Base-by-base conservation (phyloP, 2,329 filamentous ascomycete genomes). In the Didymella pinodella region DNA sequence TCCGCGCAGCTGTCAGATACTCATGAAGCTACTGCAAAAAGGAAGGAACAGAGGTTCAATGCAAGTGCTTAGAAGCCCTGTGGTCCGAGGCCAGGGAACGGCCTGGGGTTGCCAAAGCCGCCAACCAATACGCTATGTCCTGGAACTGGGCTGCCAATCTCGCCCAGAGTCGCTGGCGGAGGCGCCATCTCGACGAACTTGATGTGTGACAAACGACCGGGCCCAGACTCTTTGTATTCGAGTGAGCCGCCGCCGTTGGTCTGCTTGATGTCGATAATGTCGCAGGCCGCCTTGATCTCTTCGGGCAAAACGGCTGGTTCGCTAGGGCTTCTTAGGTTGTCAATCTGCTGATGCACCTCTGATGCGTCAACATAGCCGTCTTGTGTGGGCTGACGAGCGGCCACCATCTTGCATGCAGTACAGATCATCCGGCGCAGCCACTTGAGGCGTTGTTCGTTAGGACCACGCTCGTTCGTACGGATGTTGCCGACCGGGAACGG, bases 171-270 rank as follows among this genome's bases (percentile, higher is more conserved):
- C 5, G 67, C 62, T 10, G 70, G 61, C 2, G 69, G 70, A 29
- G 66, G 65, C n/a, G 60, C 64, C 36, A 62, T 57, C 28, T 77
- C 75, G 48, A 79, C 77, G 65, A 79, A 82, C 63, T 78, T 81
- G 65, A 83, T 79, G 46, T 71, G 66, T 4, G 77, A 73, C 38
- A 79, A 71, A 16, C 66, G 67, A 7, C 72, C 71, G n/a, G 59
- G 64, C 4, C 77, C 80, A 48, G 86, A 84, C 38, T 84, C 82
- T 61, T 84, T 85, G 63, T 90, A 83, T 32, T 90, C 87, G 71
- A 99, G 96, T 26, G 85, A 89, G n/a, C 95, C 95, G 44, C 94
- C 94, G 45, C 95, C 95, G 69, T 98, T 74, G 26, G 60, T 98
- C 59, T 89, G 87, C 2, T 81, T 75, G 69, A 90, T 96, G 57